Conservation (phyloP, 2,329 filamentous ascomycete species). For the Penicillium sp. region DNA sequence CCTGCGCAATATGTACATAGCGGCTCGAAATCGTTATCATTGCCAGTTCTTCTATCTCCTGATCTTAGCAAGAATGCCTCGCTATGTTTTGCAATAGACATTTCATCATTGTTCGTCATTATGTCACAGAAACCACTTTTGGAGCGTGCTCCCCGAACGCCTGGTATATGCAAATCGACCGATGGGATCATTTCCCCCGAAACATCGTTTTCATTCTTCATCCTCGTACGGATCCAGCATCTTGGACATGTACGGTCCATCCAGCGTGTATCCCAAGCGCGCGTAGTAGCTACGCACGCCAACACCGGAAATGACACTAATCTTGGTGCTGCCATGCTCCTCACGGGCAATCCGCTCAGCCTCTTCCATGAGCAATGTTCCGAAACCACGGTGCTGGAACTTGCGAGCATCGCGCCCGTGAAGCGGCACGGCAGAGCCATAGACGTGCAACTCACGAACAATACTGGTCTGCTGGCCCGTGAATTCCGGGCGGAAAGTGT, state of each 20-base stretch:
- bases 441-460: conserved; percentile 93
- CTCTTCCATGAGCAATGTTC: conserved; percentile 95
- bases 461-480: conserved; percentile 84
- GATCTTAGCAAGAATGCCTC: conserved; percentile 4
- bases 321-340: conserved; percentile 91
- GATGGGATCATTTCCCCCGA: neutral
- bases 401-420: conserved; percentile 94
- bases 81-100: conserved; percentile 20
- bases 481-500: conserved; percentile 90
- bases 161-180: conserved; percentile 20
- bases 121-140: conserved; percentile 19
- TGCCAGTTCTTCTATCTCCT: conserved; percentile 9
- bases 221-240: conserved; percentile 46
- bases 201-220: conserved; percentile 30
- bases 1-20: conserved; percentile 27
- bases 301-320: conserved; percentile 97
- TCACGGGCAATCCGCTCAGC: conserved; percentile 92
- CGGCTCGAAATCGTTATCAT: conserved; percentile 15
- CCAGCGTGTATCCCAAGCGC: conserved; percentile 88
- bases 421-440: conserved; percentile 95
- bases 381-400: conserved; percentile 98
- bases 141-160: conserved; percentile 19
- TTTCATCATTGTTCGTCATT: conserved; percentile 29
- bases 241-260: conserved; percentile 77
- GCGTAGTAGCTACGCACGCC: conserved; percentile 94